Conservation (phyloP, 1,284 basidiomycete species). For the Fereydounia khargensis region DNA sequence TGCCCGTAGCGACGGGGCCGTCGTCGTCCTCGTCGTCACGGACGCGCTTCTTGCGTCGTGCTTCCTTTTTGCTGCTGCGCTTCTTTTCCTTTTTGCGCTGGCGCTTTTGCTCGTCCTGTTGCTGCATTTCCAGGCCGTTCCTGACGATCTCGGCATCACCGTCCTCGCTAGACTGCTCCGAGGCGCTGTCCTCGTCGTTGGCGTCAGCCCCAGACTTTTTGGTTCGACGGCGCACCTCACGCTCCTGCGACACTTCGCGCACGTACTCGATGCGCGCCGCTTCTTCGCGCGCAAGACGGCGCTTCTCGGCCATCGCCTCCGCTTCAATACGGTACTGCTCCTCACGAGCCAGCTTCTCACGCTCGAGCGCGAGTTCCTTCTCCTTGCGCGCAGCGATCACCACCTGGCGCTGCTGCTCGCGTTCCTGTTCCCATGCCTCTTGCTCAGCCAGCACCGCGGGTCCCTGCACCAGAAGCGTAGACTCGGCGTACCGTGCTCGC, state of each 20-base stretch:
- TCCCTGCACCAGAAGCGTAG: slow-evolving; percentile 38
- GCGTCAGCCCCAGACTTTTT: slow-evolving; percentile 2
- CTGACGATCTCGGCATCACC: slow-evolving; percentile 36
- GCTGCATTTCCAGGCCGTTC: slow-evolving; percentile 6
- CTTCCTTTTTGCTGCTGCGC: slow-evolving; percentile 3
- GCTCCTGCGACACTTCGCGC: slow-evolving; percentile 32
- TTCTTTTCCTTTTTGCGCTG: background rate
- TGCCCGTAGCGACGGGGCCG: slow-evolving; percentile 1
- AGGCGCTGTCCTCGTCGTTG: slow-evolving; percentile 21
- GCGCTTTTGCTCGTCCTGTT: slow-evolving; percentile 1
- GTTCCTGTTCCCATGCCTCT: slow-evolving; percentile 37
- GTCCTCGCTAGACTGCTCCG: slow-evolving; percentile 9
- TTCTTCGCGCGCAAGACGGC: slow-evolving; percentile 41
- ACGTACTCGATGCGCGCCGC: slow-evolving; percentile 46
- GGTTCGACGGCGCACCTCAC: slow-evolving; percentile 22
- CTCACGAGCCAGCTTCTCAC: slow-evolving; percentile 37
- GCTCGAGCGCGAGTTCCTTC: slow-evolving; percentile 39
- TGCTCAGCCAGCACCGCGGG: slow-evolving; percentile 35
- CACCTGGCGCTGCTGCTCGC: slow-evolving; percentile 26
- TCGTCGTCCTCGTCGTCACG: background rate
- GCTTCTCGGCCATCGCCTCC: slow-evolving; percentile 45
- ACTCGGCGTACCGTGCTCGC: slow-evolving; percentile 50
- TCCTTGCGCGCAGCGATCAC: slow-evolving; percentile 37
- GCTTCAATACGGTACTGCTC: slow-evolving; percentile 40
- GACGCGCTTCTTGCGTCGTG: slow-evolving; percentile 4